phyloP scores from a whole-genome alignment of 306 rosid species.

The Prosopis cineraria region DNA sequence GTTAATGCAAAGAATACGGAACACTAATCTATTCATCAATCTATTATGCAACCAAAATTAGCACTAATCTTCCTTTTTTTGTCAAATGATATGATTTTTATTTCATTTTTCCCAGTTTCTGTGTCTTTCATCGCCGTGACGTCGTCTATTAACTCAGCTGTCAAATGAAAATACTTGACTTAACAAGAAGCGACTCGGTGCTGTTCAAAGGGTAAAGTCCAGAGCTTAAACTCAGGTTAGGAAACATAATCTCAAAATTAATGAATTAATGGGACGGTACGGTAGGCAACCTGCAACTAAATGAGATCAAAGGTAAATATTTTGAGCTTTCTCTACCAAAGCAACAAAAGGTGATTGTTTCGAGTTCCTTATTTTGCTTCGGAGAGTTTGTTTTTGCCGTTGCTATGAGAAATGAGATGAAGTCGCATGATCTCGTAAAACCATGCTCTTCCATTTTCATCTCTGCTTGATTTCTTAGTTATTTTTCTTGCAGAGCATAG shows the following conservation, averaged over 20 bases:
- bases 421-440: background rate
- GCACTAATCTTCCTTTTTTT: background rate
- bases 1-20: background rate
- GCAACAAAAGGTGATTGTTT: background rate
- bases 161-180: background rate
- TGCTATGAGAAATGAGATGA: background rate
- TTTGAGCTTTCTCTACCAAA: background rate
- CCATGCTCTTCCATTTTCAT: background rate
- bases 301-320: background rate
- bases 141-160: background rate
- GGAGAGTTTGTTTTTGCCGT: background rate
- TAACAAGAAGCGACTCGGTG: no score
- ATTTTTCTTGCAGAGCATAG: background rate
- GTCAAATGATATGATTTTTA: background rate
- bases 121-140: no score
- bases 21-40: background rate
- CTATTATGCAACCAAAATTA: background rate
- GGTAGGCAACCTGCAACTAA: background rate
- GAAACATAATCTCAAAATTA: background rate
- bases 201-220: no score
- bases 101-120: background rate
- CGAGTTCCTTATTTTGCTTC: background rate
- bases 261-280: background rate
- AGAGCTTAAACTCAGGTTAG: background rate
- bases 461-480: background rate